phyloP scores from a whole-genome alignment of 345 rosid genomes.

The Sonneratia caseolaris region DNA sequence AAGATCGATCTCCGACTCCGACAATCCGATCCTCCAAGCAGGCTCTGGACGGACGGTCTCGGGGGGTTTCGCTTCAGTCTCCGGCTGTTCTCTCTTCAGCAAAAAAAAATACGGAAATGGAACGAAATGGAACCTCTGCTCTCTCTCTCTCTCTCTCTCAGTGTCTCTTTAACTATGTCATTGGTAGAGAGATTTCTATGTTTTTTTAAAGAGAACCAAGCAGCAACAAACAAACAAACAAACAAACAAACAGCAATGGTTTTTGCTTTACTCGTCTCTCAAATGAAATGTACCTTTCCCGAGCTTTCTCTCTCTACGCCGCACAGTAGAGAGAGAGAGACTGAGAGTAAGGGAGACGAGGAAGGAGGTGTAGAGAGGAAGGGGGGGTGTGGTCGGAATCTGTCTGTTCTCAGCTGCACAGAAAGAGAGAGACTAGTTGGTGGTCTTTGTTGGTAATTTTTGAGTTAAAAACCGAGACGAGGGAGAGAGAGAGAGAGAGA shows the following conservation, averaged over 20 bases:
- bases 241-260: background rate
- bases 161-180: background rate
- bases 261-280: background rate
- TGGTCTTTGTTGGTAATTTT: background rate
- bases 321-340: background rate
- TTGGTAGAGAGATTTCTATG: too few species aligned
- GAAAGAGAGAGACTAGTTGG: background rate
- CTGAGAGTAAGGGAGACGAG: background rate
- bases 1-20: too few species aligned
- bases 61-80: too few species aligned
- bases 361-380: background rate
- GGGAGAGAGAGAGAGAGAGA: background rate
- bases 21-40: too few species aligned
- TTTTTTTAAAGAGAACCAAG: background rate
- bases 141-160: background rate
- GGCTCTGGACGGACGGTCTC: too few species aligned
- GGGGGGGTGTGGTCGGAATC: too few species aligned
- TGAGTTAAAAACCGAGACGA: background rate
- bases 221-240: background rate
- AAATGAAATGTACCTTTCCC: background rate
- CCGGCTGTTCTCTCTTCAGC: too few species aligned
- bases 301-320: background rate
- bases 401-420: too few species aligned
- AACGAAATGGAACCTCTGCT: background rate
- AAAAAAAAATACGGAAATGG: too few species aligned